phyloP scores from a whole-genome alignment of 495 filamentous ascomycete species.

The Penicillium waksmanii region DNA sequence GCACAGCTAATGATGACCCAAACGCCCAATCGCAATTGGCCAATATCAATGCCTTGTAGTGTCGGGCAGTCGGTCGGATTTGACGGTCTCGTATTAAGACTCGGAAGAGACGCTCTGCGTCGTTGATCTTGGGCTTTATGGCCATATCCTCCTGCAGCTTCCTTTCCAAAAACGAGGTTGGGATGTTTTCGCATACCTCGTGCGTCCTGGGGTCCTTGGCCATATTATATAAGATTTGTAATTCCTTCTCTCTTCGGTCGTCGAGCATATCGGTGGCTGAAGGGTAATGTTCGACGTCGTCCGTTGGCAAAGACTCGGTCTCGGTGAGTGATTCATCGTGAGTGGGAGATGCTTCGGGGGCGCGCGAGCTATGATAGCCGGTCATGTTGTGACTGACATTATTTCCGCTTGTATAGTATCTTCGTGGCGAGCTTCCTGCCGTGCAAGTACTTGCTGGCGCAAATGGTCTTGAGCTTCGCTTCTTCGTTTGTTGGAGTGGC shows the following conservation, averaged over 20 bases:
- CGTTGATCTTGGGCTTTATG: constrained; percentile 26
- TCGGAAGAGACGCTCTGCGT: constrained; percentile 35
- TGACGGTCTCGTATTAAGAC: constrained; percentile 61
- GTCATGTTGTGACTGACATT: not conserved
- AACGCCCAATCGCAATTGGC: constrained; percentile 64
- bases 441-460: constrained; percentile 10
- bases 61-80: constrained; percentile 63
- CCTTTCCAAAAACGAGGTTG: constrained; percentile 32
- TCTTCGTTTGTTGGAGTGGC: constrained; percentile 12
- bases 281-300: not conserved
- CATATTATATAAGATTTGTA: constrained; percentile 8
- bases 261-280: constrained; percentile 4
- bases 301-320: not conserved
- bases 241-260: constrained; percentile 5
- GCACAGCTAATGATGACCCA: constrained; percentile 66
- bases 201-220: constrained; percentile 20
- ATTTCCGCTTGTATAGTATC: constrained; percentile 27
- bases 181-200: constrained; percentile 13
- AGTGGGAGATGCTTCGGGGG: not conserved
- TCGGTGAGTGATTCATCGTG: not conserved
- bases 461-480: constrained; percentile 15
- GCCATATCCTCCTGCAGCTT: constrained; percentile 27
- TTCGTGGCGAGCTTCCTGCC: constrained; percentile 21
- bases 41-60: constrained; percentile 75
- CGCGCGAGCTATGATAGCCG: not conserved